phyloP scores from a whole-genome alignment of 306 rosid genomes.

The Trifolium subterraneum region DNA sequence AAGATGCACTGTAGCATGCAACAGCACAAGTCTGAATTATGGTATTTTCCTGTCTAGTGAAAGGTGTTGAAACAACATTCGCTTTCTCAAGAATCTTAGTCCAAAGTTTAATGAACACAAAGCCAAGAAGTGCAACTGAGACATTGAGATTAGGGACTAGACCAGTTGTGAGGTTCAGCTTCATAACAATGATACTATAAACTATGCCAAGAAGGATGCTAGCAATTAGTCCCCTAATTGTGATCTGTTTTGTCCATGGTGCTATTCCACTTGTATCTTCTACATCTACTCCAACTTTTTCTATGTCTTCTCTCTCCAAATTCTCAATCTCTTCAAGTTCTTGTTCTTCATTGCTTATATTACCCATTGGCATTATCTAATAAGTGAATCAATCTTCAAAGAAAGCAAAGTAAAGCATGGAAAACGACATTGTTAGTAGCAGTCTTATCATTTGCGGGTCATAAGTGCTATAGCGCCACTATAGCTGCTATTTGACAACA shows the following conservation, averaged over 20 bases:
- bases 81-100: constrained; percentile 72
- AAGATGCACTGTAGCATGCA: constrained; percentile 84
- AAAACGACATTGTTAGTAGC: too few relatives aligned
- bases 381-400: constrained; percentile 27
- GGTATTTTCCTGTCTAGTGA: constrained; percentile 89
- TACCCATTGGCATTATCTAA: constrained; percentile 47
- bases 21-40: constrained; percentile 91
- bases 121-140: constrained; percentile 93
- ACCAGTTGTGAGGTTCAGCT: constrained; percentile 86
- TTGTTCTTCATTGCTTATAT: constrained; percentile 42
- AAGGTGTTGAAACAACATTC: constrained; percentile 70
- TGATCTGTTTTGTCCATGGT: constrained; percentile 75
- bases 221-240: constrained; percentile 70
- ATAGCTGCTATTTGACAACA: too few relatives aligned
- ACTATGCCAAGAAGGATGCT: constrained; percentile 68
- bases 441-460: too few relatives aligned
- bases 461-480: too few relatives aligned
- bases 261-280: constrained; percentile 57
- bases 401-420: background rate
- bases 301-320: constrained; percentile 45
- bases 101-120: constrained; percentile 76
- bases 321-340: constrained; percentile 55
- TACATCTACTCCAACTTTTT: constrained; percentile 46
- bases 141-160: constrained; percentile 91
- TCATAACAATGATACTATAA: constrained; percentile 80